Evolutionary conservation across 352 stramenopile genomes (phyloP).

Genomic region (Thalassiosira allenii): DNA sequence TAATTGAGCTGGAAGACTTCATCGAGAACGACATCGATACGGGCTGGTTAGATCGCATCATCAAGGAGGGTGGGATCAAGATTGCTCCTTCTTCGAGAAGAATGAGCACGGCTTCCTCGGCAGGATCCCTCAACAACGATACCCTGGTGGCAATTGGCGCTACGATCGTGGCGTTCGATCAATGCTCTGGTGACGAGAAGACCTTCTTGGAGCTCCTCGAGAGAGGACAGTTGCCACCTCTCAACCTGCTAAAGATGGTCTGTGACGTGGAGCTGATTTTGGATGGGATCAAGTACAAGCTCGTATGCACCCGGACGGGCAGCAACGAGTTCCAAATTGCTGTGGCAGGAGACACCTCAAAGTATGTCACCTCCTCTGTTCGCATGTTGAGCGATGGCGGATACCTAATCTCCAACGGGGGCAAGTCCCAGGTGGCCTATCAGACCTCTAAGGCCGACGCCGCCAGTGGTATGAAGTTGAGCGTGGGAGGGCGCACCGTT

Average conservation of each 20-base stretch:
- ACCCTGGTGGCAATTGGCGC: conserved; percentile 79
- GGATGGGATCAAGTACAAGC: conserved; percentile 98
- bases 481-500: conserved; percentile 89
- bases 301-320: conserved; percentile 91
- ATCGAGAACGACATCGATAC: conserved; percentile 99
- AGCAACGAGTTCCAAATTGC: conserved; percentile 92
- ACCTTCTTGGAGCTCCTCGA: conserved; percentile 81
- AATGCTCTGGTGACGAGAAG: conserved; percentile 63
- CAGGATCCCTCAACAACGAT: conserved; percentile 73
- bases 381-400: conserved; percentile 97
- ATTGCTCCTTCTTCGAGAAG: conserved; percentile 13
- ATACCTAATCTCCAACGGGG: conserved; percentile 97
- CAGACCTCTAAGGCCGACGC: conserved; percentile 85
- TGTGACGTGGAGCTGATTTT: conserved; percentile 97
- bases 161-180: conserved; percentile 79
- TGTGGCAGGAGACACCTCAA: conserved; percentile 75
- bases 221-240: conserved; percentile 91
- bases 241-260: conserved; percentile 88
- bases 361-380: conserved; percentile 91
- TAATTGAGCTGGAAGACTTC: conserved; percentile 99
- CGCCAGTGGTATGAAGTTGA: conserved; percentile 82
- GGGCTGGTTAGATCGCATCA: conserved; percentile 98
- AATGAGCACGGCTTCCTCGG: neutral
- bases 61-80: conserved; percentile 84
- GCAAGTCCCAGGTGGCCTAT: conserved; percentile 97